Conservation (phyloP, 495 filamentous ascomycete genomes). For the Aspergillus incahuasiensis region DNA sequence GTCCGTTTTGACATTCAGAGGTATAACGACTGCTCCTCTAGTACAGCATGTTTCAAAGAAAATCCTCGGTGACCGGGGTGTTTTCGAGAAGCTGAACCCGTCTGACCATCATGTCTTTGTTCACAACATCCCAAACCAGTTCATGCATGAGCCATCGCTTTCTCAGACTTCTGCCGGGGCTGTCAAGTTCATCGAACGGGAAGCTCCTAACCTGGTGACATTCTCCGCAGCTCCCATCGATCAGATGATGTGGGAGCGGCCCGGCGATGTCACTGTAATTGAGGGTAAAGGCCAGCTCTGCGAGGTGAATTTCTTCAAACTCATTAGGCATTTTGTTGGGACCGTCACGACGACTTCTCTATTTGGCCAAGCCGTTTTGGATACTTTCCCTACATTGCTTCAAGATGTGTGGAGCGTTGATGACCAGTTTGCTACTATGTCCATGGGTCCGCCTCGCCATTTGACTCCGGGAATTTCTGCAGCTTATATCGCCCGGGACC, state of each 20-base stretch:
- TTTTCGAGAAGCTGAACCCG: slow-evolving; percentile 30
- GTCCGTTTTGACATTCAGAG: slow-evolving; percentile 35
- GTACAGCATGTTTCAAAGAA: slow-evolving; percentile 40
- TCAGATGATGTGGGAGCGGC: slow-evolving; percentile 57
- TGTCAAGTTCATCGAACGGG: slow-evolving; percentile 34
- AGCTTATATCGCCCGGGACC: slow-evolving; percentile 49
- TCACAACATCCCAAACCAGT: slow-evolving; percentile 28
- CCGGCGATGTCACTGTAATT: slow-evolving; percentile 31
- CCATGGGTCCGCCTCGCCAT: slow-evolving; percentile 49
- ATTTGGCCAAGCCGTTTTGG: slow-evolving; percentile 52
- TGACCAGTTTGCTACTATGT: slow-evolving; percentile 46
- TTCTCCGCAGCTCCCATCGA: slow-evolving; percentile 58
- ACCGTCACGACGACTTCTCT: slow-evolving; percentile 46
- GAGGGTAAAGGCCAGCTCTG: slow-evolving; percentile 33
- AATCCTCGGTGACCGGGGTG: slow-evolving; percentile 46
- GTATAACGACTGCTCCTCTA: slow-evolving; percentile 28
- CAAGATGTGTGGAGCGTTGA: slow-evolving; percentile 54
- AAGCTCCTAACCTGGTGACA: slow-evolving; percentile 49
- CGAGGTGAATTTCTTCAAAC: slow-evolving; percentile 48
- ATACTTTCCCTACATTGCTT: slow-evolving; percentile 49
- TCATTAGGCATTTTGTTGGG: slow-evolving; percentile 53
- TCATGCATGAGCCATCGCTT: slow-evolving; percentile 44
- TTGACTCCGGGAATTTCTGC: slow-evolving; percentile 46
- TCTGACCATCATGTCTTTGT: slow-evolving; percentile 30
- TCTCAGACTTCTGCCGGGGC: slow-evolving; percentile 33